These are phyloP conservation scores for Vavraia culicis DNA, from an alignment of 371 early-diverging fungal species.

Conservation along the genomic window DNA sequence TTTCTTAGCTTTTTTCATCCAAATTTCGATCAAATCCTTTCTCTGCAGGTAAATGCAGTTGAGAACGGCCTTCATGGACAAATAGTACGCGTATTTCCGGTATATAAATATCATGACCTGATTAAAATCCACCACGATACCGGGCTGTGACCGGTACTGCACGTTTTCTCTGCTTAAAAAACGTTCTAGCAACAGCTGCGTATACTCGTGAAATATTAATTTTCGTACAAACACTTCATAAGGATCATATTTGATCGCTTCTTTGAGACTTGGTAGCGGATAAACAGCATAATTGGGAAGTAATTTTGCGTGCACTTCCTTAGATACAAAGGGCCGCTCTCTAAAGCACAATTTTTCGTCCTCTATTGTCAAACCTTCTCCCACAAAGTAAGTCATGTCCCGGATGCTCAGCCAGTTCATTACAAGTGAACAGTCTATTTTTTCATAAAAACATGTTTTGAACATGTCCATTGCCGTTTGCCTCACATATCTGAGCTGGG, in stretches of 20 bases:
- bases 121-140: background rate
- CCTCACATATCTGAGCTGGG: background rate
- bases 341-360: background rate
- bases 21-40: background rate
- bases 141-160: conserved; percentile 3
- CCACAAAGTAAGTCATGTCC: background rate
- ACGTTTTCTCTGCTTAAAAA: background rate
- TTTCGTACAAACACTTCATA: background rate
- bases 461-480: background rate
- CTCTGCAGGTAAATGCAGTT: background rate
- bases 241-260: background rate
- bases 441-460: conserved; percentile 1
- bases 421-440: background rate
- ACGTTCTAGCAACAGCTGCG: background rate
- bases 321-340: background rate
- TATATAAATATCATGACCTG: conserved; percentile 2
- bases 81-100: background rate
- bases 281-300: background rate
- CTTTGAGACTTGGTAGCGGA: background rate
- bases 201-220: background rate
- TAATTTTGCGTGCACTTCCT: no score
- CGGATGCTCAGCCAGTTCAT: background rate
- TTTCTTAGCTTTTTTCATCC: background rate
- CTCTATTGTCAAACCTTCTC: background rate
- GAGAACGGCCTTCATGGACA: background rate